phyloP scores from a whole-genome alignment of 805 yeast species.

The Kodamaea jinghongensis region DNA sequence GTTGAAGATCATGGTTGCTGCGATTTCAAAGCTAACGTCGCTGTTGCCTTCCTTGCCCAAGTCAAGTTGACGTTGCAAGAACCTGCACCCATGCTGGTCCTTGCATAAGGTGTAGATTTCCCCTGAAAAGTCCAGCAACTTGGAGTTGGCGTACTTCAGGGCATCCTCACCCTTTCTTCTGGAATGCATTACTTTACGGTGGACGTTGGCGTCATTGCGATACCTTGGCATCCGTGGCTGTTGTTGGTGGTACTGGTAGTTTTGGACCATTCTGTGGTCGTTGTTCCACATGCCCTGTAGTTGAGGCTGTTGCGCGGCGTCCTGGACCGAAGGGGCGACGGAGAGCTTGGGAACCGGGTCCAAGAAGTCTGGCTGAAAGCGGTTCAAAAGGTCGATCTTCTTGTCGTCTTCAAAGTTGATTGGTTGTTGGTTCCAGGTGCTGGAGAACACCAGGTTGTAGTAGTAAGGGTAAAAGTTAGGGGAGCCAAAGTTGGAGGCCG shows the following conservation, averaged over 20 bases:
- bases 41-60: conserved; percentile 39
- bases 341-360: conserved; percentile 1
- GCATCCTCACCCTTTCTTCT: conserved; percentile 63
- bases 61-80: conserved; percentile 83
- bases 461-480: conserved; percentile 10
- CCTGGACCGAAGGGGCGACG: background rate
- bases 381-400: conserved; percentile 1
- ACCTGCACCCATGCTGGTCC: conserved; percentile 96
- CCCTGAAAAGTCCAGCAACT: conserved; percentile 65
- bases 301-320: conserved; percentile 4
- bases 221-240: conserved; percentile 3
- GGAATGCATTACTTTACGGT: conserved; percentile 39
- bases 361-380: conserved; percentile 1
- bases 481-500: too few relatives aligned
- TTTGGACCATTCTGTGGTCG: conserved; percentile 3
- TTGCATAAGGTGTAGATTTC: conserved; percentile 79
- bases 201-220: conserved; percentile 33
- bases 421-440: conserved; percentile 17
- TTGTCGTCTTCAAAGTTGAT: conserved; percentile 4
- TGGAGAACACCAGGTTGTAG: background rate
- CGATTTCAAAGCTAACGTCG: conserved; percentile 25
- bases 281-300: conserved; percentile 16
- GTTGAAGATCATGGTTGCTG: conserved; percentile 72
- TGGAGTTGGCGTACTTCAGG: conserved; percentile 63
- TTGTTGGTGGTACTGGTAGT: conserved; percentile 3